Base-by-base conservation (phyloP, 1,139 yeast genomes). In the Hyphopichia khmerensis region DNA sequence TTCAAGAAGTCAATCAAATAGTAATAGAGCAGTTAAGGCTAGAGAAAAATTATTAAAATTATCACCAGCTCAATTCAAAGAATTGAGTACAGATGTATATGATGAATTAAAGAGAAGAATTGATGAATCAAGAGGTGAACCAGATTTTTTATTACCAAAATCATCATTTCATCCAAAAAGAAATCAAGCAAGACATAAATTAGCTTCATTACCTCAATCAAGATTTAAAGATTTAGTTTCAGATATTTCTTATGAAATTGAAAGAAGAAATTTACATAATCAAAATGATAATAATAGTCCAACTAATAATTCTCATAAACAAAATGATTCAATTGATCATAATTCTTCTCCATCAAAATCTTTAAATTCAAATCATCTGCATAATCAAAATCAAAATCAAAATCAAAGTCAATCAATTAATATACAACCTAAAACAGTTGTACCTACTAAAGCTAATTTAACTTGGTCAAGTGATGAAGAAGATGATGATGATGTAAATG, bases 171-270 rank as follows among this genome's bases (percentile, higher is more conserved):
- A 95, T 60, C 95, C 96, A 30, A 91, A 90, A 59, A 77, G 99
- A 57, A 95, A 95, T 62, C 96, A 90, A 63, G 99, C 99, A 3
- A 79, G 99, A 53, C 91, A 88, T 59, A 93, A 91, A 64, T 75
- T 95, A 51, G 87, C 97, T 2, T 81, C 89, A 36, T 76, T 95
- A 47, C 95, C 96, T 1, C 83, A 84, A 43, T 66, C 84, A 10
- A 69, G 98, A 46, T 93, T 93, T 65, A 84, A 84, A 56, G 99
- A 93, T 61, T 77, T 95, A 58, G 96, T 90, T 11, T 84, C 87
- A 43, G 99, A 95, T 62, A 91, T 93, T 37, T 72, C 87, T 38
- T 87, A 71, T 59, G 99, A 95, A 62, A 87, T 91, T 40, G 90
- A 86, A 56, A 78, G 96, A 56, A 74, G 99, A 55, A 76, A 77